These are phyloP conservation scores for Shiraia sp. DNA, from an alignment of 2,329 filamentous ascomycete genomes.

Conservation along the genomic window DNA sequence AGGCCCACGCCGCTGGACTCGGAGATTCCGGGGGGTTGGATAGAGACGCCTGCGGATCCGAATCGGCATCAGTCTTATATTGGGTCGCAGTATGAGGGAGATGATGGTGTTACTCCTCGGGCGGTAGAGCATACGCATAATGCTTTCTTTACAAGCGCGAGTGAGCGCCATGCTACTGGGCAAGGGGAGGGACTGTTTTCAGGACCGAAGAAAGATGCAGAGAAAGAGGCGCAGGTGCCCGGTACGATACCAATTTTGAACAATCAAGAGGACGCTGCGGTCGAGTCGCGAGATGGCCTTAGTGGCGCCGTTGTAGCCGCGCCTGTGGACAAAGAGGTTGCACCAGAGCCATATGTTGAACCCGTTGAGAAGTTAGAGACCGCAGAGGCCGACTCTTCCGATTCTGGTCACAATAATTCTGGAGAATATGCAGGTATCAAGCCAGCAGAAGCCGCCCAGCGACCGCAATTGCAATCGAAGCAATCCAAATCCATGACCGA, in stretches of 20 bases:
- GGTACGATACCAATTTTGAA: constrained; percentile 3
- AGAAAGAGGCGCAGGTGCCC: constrained; percentile 8
- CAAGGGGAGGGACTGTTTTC: constrained; percentile 11
- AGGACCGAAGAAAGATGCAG: constrained; percentile 15
- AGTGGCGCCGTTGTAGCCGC: neutral
- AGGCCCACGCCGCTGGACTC: constrained; percentile 36
- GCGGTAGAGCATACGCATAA: constrained; percentile 2
- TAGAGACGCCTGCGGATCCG: constrained; percentile 37
- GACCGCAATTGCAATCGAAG: constrained; percentile 24
- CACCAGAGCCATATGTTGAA: constrained; percentile 2
- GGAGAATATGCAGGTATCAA: constrained; percentile 26
- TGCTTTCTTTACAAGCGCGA: constrained; percentile 24
- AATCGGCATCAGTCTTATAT: constrained; percentile 28
- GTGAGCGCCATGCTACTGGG: constrained; percentile 16
- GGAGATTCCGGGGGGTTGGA: constrained; percentile 41
- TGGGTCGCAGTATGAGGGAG: constrained; percentile 14
- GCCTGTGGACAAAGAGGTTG: neutral
- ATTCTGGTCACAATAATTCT: constrained; percentile 27
- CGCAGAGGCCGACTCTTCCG: constrained; percentile 17
- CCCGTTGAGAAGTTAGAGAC: constrained; percentile 19
- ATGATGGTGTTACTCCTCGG: constrained; percentile 4
- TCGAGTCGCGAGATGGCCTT: neutral
- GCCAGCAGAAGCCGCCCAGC: constrained; percentile 8
- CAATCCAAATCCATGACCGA: constrained; percentile 48
- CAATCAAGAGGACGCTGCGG: neutral